A percentile compares a stretch with the other conserved stretches of the same genome.
phyloP scores from a whole-genome alignment of 148 eudicot genomes.

The Vaccinium darrowii region DNA sequence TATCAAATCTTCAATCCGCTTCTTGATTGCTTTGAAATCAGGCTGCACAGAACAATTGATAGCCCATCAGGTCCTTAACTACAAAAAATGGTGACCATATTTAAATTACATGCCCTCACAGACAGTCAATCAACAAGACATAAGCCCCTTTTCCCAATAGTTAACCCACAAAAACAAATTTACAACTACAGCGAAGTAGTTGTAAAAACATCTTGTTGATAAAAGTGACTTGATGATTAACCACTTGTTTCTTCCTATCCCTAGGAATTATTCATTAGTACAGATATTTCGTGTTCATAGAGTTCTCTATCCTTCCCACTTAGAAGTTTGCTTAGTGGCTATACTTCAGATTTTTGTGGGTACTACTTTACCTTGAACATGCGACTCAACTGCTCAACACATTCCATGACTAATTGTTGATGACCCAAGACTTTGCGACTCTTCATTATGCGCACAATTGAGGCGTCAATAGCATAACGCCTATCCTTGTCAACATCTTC shows the following conservation, averaged over 20 bases:
- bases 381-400: conserved; percentile 42
- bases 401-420: conserved; percentile 44
- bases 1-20: conserved; percentile 59
- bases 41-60: conserved; percentile 33
- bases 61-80: background rate
- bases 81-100: background rate
- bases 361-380: conserved; percentile 43
- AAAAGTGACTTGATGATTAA: background rate
- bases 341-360: background rate
- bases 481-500: conserved; percentile 56
- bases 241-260: background rate
- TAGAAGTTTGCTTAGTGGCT: no score
- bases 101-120: background rate
- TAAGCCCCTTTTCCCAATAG: no score
- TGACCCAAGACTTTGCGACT: conserved; percentile 38
- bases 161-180: no score
- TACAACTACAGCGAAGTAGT: background rate
- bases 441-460: conserved; percentile 50
- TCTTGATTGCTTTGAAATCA: conserved; percentile 49
- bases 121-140: no score
- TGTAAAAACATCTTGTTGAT: no score
- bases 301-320: no score
- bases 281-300: no score
- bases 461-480: conserved; percentile 48
- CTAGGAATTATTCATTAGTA: background rate